Evolutionary conservation across 2,329 filamentous ascomycete species (phyloP), one percentile per base, ranked within the genome.

Genomic region (Phaeophleospora eucalypticola): DNA sequence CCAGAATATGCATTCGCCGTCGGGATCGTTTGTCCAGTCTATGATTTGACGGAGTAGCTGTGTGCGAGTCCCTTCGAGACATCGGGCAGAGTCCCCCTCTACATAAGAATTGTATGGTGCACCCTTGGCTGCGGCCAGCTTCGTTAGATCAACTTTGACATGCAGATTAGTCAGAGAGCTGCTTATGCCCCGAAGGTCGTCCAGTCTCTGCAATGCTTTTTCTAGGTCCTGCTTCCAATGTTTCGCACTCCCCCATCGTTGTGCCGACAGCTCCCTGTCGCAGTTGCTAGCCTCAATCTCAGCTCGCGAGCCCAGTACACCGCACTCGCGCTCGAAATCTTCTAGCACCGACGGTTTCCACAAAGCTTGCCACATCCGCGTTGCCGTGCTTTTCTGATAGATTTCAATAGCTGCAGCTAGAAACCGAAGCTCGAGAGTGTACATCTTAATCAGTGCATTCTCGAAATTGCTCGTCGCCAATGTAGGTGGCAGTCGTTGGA

Each of bases 1-100:
- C 41, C 32, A 44, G 41, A 44, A 44, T 20, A 44, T 33, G 37
- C 37, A 27, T 4, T 4, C 7, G 18, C 36, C 36, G 4, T 38
- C 15, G 7, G 17, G 14, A 6, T 15, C 17, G 4, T 4, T 38
- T 20, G 36, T 18, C 36, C 36, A 38, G 14, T n/a, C 3, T 4
- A 14, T 7, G 18, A 38, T 38, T 4, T 38, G 15, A 18, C 18
- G 36, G 7, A 38, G 4, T 4, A 38, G 36, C 3, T 38, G 4
- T 3, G 20, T 18, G 7, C 36, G 36, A 38, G 36, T 38, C 6
- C 20, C 36, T 7, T 15, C 15, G 14, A 38, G 36, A n/a, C 27
- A 32, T 8, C 27, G 27, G 8, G 27, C 8, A 8, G n/a, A 32
- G 8, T 32, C n/a, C n/a, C n/a, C 27, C n/a, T 32, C 27, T n/a